These are phyloP conservation scores for Periglandula ipomoeae DNA, from an alignment of 2,329 filamentous ascomycete species.

Conservation along the genomic window DNA sequence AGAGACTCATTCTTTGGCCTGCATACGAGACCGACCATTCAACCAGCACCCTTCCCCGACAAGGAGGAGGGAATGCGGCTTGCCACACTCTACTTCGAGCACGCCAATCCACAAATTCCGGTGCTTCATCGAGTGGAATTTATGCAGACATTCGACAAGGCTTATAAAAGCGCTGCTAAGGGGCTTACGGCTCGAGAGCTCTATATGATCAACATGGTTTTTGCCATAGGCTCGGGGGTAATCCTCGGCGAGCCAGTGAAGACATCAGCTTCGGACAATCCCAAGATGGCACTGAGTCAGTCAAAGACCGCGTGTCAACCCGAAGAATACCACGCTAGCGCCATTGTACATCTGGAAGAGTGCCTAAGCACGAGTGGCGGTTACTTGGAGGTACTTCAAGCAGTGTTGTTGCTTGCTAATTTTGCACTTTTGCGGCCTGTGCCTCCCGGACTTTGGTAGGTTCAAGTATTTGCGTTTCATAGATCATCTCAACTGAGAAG, in stretches of 20 bases:
- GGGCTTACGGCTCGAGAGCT: slow-evolving; percentile 67
- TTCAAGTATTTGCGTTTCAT: slow-evolving; percentile 1
- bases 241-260: slow-evolving; percentile 62
- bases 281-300: slow-evolving; percentile 21
- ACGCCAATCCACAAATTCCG: slow-evolving; percentile 92
- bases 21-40: slow-evolving; percentile 81
- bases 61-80: slow-evolving; percentile 63
- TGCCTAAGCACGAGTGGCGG: slow-evolving; percentile 79
- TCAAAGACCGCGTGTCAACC: slow-evolving; percentile 53
- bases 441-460: slow-evolving; percentile 77
- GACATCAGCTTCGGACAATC: slow-evolving; percentile 30
- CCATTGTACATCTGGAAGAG: slow-evolving; percentile 82
- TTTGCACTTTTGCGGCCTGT: slow-evolving; percentile 88
- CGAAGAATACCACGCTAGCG: slow-evolving; percentile 93
- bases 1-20: slow-evolving; percentile 96
- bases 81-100: slow-evolving; percentile 83
- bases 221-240: slow-evolving; percentile 89
- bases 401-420: slow-evolving; percentile 81
- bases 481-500: neutral
- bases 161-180: slow-evolving; percentile 61
- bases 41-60: slow-evolving; percentile 75
- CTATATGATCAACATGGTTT: slow-evolving; percentile 96
- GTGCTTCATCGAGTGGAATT: slow-evolving; percentile 86
- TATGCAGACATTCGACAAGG: slow-evolving; percentile 75
- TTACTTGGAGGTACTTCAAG: slow-evolving; percentile 86